Base-by-base conservation (phyloP, 192 early-diverging fungal genomes). In the Haplosporangium gracile region DNA sequence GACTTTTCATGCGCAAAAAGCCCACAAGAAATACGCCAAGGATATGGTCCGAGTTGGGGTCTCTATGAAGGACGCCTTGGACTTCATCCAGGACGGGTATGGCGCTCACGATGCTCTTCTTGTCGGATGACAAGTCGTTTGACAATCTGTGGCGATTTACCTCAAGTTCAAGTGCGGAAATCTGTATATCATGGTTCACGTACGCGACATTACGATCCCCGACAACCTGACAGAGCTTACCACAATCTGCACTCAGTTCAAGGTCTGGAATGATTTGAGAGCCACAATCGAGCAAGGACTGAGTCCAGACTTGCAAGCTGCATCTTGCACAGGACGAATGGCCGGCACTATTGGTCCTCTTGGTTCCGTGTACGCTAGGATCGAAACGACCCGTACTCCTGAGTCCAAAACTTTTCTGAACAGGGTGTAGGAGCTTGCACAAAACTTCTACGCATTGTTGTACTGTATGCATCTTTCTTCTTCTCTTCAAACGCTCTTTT, bases 11-110 rank as follows among this genome's bases (percentile, higher is more conserved):
- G 9, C 77, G 79, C n/a, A n/a, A 26, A 78, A 75, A 47, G 26
- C n/a, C 38, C 53, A 68, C 70, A 74, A 70, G 49, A n/a, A 83
- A 75, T 79, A 75, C 73, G 69, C 68, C 1, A 78, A 83, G 53
- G 82, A 83, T 72, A 63, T 83, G 72, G 76, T 83, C 40, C 82
- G 82, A 70, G 51, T 83, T 0, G 73, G 72, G 29, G 51, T 79
- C 71, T 60, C 72, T 49, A 47, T 83, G 65, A 78, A 79, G 53
- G 77, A 83, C 10, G 72, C 82, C 49, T 55, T 83, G 65, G 82
- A 83, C 72, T 75, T 79, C 24, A 79, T 83, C 60, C 24, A 72
- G 39, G 77, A 75, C 20, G 8, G 39, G 63, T 83, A 75, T 75
- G 73, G 77, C 29, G 82, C 76, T 79, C 45, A 75, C 38, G 39